Evolutionary conservation across 768 basidiomycete species (phyloP), one percentile per base, ranked within the genome.

Genomic region (Hysterangium stoloniferum): DNA sequence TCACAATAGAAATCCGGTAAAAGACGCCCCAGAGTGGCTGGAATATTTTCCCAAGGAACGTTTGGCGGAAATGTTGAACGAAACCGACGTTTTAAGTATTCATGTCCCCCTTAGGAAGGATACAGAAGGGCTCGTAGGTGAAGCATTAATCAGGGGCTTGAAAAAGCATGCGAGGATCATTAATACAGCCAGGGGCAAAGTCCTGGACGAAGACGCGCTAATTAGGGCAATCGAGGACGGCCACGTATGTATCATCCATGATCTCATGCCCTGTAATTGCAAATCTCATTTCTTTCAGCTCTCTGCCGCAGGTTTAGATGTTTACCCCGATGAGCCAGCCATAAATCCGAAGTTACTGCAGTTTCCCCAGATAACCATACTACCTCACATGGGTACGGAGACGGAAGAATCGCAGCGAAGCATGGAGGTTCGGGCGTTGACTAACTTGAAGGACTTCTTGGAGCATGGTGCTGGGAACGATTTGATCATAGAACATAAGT

Each of bases 321-420:
- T 93, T 20, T 92, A 74, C 65, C 88, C 90, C 8, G 74, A 92
- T 66, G 89, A 92, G 61, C 91, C 92, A 1, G 64, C 75, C 40
- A 79, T 91, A 35, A 84, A 91, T 58, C 83, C 86, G 4, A 78
- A 82, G 25, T 68, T 95, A 29, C 72, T 93, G 49, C 76, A 78
- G n/a, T 87, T 89, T 65, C 80, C 84, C 7, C 80, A 91, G 55
- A 82, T 90, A 55, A 84, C 84, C 27, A 72, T 97, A 7, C 74
- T 97, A 17, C 94, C 93, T 0, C 94, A 95, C 64, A 83, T 95
- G 82, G 94, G 93, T 6, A 92, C 90, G 0, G 82, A 88, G 64
- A 92, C 79, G 47, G 78, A 80, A 55, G 91, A 93, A 59, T 76
- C 84, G 5, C 85, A 88, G 62, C 74, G 73, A 52, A 75, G 75